Percentiles rank a stretch among this genome's conserved stretches.
Evolutionary conservation across 495 filamentous ascomycete species (phyloP).

Genomic region (Chlorociboria aeruginascens): DNA sequence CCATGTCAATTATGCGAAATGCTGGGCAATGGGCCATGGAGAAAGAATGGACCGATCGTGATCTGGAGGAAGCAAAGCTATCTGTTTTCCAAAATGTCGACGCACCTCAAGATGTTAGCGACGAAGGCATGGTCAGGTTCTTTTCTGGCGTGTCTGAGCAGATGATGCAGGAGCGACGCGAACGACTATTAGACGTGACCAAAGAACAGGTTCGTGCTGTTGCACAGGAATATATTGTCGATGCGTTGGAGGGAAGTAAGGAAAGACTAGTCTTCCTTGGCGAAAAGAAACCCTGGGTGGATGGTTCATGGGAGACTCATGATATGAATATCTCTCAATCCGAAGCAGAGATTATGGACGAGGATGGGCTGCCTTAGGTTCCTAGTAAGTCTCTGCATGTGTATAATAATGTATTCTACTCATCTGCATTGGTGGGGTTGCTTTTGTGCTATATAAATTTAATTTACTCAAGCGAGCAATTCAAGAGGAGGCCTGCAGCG

Average conservation of each 20-base stretch:
- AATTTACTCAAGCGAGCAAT: constrained; percentile 1
- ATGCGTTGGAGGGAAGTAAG: constrained; percentile 41
- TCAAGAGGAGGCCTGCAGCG: too few species aligned
- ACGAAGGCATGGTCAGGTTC: constrained; percentile 79
- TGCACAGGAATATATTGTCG: constrained; percentile 71
- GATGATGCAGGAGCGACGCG: constrained; percentile 79
- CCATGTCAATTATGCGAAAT: constrained; percentile 70
- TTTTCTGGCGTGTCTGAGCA: constrained; percentile 73
- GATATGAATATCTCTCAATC: constrained; percentile 36
- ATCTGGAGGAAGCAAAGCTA: constrained; percentile 92
- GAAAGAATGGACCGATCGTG: constrained; percentile 70
- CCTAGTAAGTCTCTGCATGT: constrained; percentile 5
- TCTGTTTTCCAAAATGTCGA: constrained; percentile 94
- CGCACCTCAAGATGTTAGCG: constrained; percentile 75
- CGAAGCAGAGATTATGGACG: constrained; percentile 8
- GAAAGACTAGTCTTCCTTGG: constrained; percentile 63
- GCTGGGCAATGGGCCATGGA: constrained; percentile 78
- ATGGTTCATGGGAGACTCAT: constrained; percentile 35
- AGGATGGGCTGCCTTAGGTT: constrained; percentile 13
- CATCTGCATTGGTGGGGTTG: not conserved
- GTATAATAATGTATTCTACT: constrained; percentile 19
- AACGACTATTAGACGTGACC: constrained; percentile 78
- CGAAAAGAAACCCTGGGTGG: constrained; percentile 70
- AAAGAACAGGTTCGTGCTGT: constrained; percentile 67
- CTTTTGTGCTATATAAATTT: not conserved